phyloP scores from a whole-genome alignment of 2,329 filamentous ascomycete species.

The Juglanconis oblonga region DNA sequence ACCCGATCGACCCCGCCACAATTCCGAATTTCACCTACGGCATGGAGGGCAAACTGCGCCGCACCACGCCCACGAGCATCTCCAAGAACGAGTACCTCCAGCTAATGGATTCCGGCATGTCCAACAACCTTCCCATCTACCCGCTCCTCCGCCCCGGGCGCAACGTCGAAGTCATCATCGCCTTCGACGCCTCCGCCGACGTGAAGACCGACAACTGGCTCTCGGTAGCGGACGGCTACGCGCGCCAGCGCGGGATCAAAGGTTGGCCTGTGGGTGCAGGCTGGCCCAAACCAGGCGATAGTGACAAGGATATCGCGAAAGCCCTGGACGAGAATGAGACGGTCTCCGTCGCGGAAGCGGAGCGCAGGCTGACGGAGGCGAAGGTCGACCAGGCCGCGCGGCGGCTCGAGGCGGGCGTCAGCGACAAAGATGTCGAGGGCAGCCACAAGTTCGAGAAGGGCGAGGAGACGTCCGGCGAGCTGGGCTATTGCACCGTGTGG shows the following conservation, averaged over 20 bases:
- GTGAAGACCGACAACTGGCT: conserved; percentile 96
- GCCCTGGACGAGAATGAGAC: conserved; percentile 69
- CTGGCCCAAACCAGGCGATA: conserved; percentile 70
- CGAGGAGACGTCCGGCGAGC: conserved; percentile 51
- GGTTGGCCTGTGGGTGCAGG: conserved; percentile 95
- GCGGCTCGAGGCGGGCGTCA: conserved; percentile 26
- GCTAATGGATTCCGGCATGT: conserved; percentile 98
- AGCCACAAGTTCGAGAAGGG: conserved; percentile 35
- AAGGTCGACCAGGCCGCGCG: conserved; percentile 42
- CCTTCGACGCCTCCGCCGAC: conserved; percentile 93
- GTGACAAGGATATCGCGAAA: conserved; percentile 56
- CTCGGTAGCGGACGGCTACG: conserved; percentile 89
- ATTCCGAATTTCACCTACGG: conserved; percentile 88
- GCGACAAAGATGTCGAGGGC: conserved; percentile 20
- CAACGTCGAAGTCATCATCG: conserved; percentile 83
- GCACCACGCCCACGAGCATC: conserved; percentile 75
- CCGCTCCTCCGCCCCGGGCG: conserved; percentile 85
- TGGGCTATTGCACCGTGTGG: conserved; percentile 95
- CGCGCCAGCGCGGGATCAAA: conserved; percentile 81
- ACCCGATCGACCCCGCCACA: conserved; percentile 87
- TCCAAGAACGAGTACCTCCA: conserved; percentile 69
- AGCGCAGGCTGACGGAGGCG: conserved; percentile 62
- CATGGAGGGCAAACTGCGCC: conserved; percentile 72
- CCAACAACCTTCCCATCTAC: conserved; percentile 95
- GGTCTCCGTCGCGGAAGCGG: conserved; percentile 56